Conservation (phyloP, 1,139 yeast genomes). For the Eremothecium sinecaudum region DNA sequence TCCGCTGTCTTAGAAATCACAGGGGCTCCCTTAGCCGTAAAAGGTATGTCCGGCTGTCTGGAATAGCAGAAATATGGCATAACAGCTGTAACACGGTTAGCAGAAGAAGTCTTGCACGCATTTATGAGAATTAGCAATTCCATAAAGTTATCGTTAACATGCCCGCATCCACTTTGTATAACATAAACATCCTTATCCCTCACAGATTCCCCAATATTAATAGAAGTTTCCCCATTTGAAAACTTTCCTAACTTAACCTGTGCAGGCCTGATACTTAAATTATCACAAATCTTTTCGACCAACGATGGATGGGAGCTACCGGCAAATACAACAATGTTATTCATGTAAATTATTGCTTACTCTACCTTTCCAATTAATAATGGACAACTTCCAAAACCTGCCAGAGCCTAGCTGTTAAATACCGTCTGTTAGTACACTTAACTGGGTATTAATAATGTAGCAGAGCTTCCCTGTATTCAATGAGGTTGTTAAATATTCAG, state of each 20-base stretch:
- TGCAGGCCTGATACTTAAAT: slow-evolving; percentile 54
- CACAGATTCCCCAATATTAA: slow-evolving; percentile 72
- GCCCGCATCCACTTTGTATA: slow-evolving; percentile 59
- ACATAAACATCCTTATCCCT: slow-evolving; percentile 92
- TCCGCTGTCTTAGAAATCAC: slow-evolving; percentile 32
- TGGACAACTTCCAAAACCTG: too few species aligned
- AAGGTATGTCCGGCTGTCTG: slow-evolving; percentile 94
- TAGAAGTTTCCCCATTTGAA: slow-evolving; percentile 84
- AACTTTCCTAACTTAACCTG: slow-evolving; percentile 51
- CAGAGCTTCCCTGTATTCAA: too few species aligned
- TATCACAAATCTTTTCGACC: slow-evolving; percentile 54
- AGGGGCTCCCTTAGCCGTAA: slow-evolving; percentile 60
- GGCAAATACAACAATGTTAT: slow-evolving; percentile 62
- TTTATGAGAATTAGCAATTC: slow-evolving; percentile 82
- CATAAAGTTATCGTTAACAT: slow-evolving; percentile 83
- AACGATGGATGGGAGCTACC: slow-evolving; percentile 62
- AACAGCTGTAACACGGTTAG: slow-evolving; percentile 87
- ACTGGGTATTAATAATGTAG: too few species aligned
- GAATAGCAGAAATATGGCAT: slow-evolving; percentile 93
- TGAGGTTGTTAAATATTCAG: too few species aligned
- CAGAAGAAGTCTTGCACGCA: slow-evolving; percentile 94
- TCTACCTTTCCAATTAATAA: too few species aligned
- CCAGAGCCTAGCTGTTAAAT: too few species aligned
- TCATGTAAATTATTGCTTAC: too few species aligned
- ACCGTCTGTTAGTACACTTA: too few species aligned